Base-by-base conservation (phyloP, 345 rosid genomes). In the Jatropha curcas region DNA sequence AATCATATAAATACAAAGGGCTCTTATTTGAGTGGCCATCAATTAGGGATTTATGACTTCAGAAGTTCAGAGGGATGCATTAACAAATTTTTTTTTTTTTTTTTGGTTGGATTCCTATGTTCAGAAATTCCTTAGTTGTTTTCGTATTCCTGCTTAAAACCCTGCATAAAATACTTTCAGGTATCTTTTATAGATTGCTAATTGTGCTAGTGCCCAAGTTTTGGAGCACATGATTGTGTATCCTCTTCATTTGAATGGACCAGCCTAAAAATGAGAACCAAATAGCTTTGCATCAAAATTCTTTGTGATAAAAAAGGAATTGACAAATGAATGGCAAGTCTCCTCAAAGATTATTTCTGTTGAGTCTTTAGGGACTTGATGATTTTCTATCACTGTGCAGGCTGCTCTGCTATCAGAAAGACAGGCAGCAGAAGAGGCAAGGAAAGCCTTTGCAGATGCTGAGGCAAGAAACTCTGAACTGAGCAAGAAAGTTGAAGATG, bases 381-480 rank as follows among this genome's bases (percentile, higher is more conserved):
- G 53, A 72, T 5, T 22, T 65, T 65, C 51, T 63, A 20, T 78
- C 41, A 19, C 73, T 43, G 12, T 72, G 64, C 83, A 95, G 99
- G 88, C 81, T 87, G 82, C 79, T 68, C 82, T 95, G 80, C 80
- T 76, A 71, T 86, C 92, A 77, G 97, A 95, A 81, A 83, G 81
- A 70, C 69, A 84, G 77, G 81, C 86, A 35, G 84, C 86, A 37
- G 96, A 92, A 81, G 87, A 81, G 78, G 86, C 85, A 69, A 86
- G 77, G 74, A 89, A 86, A 78, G 89, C 88, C 78, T 80, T 69
- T 71, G 67, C 76, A 57, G 89, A 84, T 72, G 87, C 87, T 46
- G 92, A 89, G 85, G 86, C 85, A 71, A 90, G 83, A 77, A 90
- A 88, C 71, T 74, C 88, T 33, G 93, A 86, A 83, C 84, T 92